These are phyloP conservation scores for Cutaneotrichosporon spelunceum DNA, from an alignment of 1,284 basidiomycete species.

Conservation along the genomic window DNA sequence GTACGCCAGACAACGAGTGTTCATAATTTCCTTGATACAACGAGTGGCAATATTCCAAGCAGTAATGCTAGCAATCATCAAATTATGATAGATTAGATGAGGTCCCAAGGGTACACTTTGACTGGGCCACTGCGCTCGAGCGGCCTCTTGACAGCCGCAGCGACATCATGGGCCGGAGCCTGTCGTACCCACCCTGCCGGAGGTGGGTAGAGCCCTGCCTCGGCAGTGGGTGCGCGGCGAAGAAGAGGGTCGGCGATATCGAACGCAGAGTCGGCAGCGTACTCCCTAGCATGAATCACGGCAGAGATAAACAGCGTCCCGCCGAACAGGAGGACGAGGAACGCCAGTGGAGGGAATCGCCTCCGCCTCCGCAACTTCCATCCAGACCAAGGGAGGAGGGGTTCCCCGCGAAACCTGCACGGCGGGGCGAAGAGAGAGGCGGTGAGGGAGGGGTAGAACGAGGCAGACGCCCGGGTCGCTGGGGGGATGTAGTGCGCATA, in stretches of 20 bases:
- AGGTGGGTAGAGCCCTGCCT: not conserved
- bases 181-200: not conserved
- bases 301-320: slow-evolving; percentile 1
- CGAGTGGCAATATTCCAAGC: too few species aligned
- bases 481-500: slow-evolving; percentile 4
- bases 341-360: not conserved
- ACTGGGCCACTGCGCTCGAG: not conserved
- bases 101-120: not conserved
- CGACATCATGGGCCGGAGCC: not conserved
- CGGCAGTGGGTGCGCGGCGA: not conserved
- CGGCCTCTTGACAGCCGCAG: not conserved
- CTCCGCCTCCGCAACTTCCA: not conserved
- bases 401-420: not conserved
- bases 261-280: not conserved
- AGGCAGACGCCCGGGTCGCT: not conserved
- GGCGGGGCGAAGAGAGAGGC: not conserved
- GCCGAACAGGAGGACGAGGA: slow-evolving; percentile 2
- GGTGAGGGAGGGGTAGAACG: too few species aligned
- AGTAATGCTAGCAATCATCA: too few species aligned
- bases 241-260: not conserved
- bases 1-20: too few species aligned
- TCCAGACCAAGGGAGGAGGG: not conserved
- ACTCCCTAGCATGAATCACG: not conserved
- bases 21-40: too few species aligned
- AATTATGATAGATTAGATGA: not conserved